These are phyloP conservation scores for Fraxinus velutina DNA, from an alignment of 305 asterid species.

Conservation along the genomic window DNA sequence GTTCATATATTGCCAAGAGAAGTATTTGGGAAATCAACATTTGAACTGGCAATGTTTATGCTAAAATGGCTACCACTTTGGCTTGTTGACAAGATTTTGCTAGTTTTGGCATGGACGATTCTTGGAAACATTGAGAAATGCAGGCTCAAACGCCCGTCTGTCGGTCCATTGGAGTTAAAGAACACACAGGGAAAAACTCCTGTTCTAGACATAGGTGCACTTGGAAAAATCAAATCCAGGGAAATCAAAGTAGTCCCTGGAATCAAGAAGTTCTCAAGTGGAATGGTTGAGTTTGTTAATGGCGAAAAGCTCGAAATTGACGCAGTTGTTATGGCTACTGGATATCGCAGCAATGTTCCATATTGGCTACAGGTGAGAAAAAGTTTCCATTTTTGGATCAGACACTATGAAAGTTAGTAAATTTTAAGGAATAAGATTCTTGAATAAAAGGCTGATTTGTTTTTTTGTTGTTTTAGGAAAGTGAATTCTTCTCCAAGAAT, in stretches of 20 bases:
- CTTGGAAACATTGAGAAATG: conserved; percentile 48
- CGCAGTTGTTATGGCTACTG: conserved; percentile 64
- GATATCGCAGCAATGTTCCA: conserved; percentile 70
- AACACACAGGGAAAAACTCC: conserved; percentile 63
- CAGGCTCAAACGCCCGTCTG: conserved; percentile 51
- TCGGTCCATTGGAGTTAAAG: conserved; percentile 61
- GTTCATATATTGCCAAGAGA: conserved; percentile 69
- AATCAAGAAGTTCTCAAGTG: conserved; percentile 36
- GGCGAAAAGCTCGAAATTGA: conserved; percentile 50
- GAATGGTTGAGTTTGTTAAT: conserved; percentile 37
- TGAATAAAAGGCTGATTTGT: conserved; percentile 17
- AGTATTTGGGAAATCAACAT: conserved; percentile 58
- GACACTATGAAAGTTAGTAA: neutral
- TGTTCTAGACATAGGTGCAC: conserved; percentile 61
- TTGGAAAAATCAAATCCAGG: conserved; percentile 53
- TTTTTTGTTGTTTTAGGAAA: conserved; percentile 34
- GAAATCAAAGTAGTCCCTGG: conserved; percentile 55
- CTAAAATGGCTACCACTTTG: conserved; percentile 64
- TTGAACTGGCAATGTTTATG: conserved; percentile 53
- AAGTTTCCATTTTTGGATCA: neutral
- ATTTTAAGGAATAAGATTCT: neutral
- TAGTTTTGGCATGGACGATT: conserved; percentile 46
- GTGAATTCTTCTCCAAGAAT: conserved; percentile 49
- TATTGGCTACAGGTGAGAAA: conserved; percentile 56
- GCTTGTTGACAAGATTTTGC: conserved; percentile 57